Evolutionary conservation across 305 asterid genomes (phyloP).

Genomic region (Fraxinus sp.): DNA sequence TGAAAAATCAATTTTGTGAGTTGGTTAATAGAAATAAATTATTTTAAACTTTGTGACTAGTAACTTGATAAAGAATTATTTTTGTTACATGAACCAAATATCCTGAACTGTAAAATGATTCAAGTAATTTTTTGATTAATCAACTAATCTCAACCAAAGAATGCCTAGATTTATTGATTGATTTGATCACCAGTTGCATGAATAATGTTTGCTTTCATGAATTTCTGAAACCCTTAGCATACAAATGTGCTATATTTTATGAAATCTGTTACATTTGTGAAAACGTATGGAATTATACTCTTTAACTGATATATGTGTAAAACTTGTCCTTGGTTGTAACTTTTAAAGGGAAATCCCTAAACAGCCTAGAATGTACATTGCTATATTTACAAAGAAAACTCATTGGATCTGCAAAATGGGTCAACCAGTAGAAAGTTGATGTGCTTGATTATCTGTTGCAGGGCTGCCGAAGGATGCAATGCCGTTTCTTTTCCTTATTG

Average conservation of each 20-base stretch:
- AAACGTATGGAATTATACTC: neutral
- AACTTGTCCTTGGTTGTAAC: neutral
- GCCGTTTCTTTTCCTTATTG: constrained; percentile 16
- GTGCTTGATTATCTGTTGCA: neutral
- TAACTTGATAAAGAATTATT: neutral
- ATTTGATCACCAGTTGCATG: neutral
- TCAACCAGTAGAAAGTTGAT: neutral
- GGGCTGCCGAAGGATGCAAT: constrained; percentile 7
- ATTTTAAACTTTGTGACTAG: neutral
- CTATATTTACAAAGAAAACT: neutral
- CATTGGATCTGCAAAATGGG: constrained; percentile 6
- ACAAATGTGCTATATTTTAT: neutral
- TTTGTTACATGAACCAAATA: neutral
- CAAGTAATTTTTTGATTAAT: neutral
- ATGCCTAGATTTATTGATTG: neutral
- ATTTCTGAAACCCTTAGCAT: neutral
- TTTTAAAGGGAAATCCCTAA: neutral
- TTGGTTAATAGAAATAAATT: neutral
- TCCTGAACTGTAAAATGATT: neutral
- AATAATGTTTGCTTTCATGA: neutral
- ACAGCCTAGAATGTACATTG: neutral
- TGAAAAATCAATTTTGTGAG: neutral
- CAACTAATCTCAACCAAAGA: neutral
- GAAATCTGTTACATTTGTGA: neutral
- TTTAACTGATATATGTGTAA: neutral